Percentiles rank a stretch among this genome's conserved stretches.
Conservation (phyloP, 176 grass and related monocot genomes). For the maize (Zea mays) region Zm-B73-REFERENCE-NAM-5.0 NC_050096.1:87028501-87029000, state of each 20-base stretch:
- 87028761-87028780: constrained; percentile 5
- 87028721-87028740: constrained; percentile 90
- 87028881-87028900: not conserved
- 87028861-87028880: constrained; percentile 19
- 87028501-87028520: too few species aligned
- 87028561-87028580: not conserved
- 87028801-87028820: not conserved
- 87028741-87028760: constrained; percentile 94
- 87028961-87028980: not conserved
- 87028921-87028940: constrained; percentile 5
- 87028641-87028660: constrained; percentile 40
- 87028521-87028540: not conserved
- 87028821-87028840: constrained; percentile 26
- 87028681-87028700: constrained; percentile 93
- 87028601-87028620: not conserved
- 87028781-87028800: constrained; percentile 19
- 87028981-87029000: not conserved
- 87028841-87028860: constrained; percentile 53
- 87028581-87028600: not conserved
- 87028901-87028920: not conserved
- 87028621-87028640: constrained; percentile 30
- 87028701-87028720: constrained; percentile 72
- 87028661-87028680: constrained; percentile 85
- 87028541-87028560: not conserved
- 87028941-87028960: constrained; percentile 3